phyloP scores from a whole-genome alignment of 129 eudicot genomes.

The Pittosporum tobira region DNA sequence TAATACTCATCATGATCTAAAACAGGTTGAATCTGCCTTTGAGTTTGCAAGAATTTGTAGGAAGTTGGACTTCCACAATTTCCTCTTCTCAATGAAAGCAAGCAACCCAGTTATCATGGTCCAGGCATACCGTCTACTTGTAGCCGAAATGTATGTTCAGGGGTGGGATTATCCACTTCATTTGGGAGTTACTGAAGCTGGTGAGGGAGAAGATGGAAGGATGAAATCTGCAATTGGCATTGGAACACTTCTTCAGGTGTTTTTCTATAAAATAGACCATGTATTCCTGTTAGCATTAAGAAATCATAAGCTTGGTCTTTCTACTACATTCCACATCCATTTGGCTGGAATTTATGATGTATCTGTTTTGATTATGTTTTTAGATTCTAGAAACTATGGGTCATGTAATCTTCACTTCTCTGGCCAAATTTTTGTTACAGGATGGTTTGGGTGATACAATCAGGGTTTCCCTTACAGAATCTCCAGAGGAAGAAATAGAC shows the following conservation, averaged over 20 bases:
- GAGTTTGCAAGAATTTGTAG: constrained; percentile 95
- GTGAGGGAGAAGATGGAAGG: constrained; percentile 99
- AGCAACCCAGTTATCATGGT: constrained; percentile 98
- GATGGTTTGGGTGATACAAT: constrained; percentile 99
- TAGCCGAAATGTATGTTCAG: constrained; percentile 90
- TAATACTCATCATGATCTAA: constrained; percentile 11
- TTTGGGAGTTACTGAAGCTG: constrained; percentile 98
- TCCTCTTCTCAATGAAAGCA: constrained; percentile 98
- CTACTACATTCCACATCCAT: neutral
- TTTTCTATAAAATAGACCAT: neutral
- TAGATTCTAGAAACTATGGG: neutral
- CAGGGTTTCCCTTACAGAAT: constrained; percentile 89
- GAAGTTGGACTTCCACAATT: constrained; percentile 88
- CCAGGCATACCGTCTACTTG: constrained; percentile 86
- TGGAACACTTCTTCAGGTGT: constrained; percentile 96
- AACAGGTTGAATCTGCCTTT: constrained; percentile 97
- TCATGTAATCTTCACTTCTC: constrained; percentile 5
- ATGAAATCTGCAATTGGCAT: constrained; percentile 99
- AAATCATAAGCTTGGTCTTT: neutral
- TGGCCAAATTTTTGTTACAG: constrained; percentile 22
- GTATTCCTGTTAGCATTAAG: neutral
- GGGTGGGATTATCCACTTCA: constrained; percentile 98
- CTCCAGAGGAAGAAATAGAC: constrained; percentile 95
- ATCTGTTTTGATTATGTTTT: neutral
- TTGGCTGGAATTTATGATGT: neutral